Base-by-base conservation (phyloP, 495 filamentous ascomycete genomes). In the Talaromyces thailandensis region DNA sequence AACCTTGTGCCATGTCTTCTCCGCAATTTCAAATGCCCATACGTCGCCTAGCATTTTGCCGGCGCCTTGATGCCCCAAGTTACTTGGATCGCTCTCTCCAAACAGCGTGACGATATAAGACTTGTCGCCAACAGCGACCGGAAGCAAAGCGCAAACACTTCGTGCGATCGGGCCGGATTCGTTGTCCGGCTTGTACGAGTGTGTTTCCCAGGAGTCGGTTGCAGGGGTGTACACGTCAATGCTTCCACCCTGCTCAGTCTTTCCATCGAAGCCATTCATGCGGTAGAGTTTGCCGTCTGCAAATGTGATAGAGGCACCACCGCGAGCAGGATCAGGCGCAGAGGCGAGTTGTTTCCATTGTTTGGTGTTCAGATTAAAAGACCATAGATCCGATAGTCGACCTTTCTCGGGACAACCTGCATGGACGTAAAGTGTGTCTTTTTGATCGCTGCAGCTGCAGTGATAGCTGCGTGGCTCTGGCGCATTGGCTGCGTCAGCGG, bases 201-300 rank as follows among this genome's bases (percentile, higher is more conserved):
- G 21, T 25, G 81, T 63, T 72, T 67, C 53, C 86, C 86, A 77
- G 72, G 64, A 53, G 53, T 78, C 69, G 0, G 60, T 64, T 3
- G 56, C 63, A 4, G 69, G 62, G 6, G 73, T 64, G 64, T 75
- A 82, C 16, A 84, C 77, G 62, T 94, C 89, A 6, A 94, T 48
- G 28, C 74, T 72, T 0, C 86, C 88, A 4, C 89, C 88, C 50
- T 86, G 78, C 65, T 90, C 86, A 0, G 62, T 70, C 29, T 78
- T 71, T 6, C 87, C 89, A 69, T 90, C 84, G 65, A 86, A 91
- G 0, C 89, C 89, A 67, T 88, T 88, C 72, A 88, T 89, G 24
- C 88, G 81, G 68, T 85, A 94, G 18, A 93, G 66, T 32, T 82
- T 75, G 18, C 79, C 80, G 59, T 76, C 71, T 3, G 74, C 70